phyloP scores from a whole-genome alignment of 495 filamentous ascomycete species.

The Cairneyella variabilis region DNA sequence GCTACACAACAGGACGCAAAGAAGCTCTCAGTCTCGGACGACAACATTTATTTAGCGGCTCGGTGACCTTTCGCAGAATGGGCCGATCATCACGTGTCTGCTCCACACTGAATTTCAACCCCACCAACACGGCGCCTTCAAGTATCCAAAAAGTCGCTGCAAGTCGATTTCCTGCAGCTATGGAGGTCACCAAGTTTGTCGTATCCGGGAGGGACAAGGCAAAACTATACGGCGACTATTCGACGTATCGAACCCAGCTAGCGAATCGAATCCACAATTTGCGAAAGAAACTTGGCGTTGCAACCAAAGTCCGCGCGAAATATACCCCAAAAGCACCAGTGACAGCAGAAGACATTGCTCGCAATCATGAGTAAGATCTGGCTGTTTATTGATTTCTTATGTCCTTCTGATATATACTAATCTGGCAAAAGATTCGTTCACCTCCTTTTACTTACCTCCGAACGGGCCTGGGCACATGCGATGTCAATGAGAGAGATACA shows the following conservation, averaged over 20 bases:
- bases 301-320: conserved; percentile 79
- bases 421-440: conserved; percentile 78
- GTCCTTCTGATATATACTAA: no score
- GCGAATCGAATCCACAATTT: conserved; percentile 77
- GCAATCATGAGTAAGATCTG: conserved; percentile 66
- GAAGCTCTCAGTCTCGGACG: neutral
- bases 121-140: no score
- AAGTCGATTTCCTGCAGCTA: conserved; percentile 29
- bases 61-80: neutral
- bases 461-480: conserved; percentile 94
- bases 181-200: conserved; percentile 90
- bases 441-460: conserved; percentile 76
- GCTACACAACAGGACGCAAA: neutral
- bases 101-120: neutral
- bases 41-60: conserved; percentile 3
- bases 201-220: conserved; percentile 73
- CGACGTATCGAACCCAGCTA: conserved; percentile 75
- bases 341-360: conserved; percentile 71
- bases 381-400: neutral
- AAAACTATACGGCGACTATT: conserved; percentile 83
- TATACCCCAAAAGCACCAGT: conserved; percentile 68
- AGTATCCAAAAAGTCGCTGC: neutral
- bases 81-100: no score
- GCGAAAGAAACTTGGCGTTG: conserved; percentile 78
- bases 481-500: conserved; percentile 89